A percentile compares a stretch with the other conserved stretches of the same genome.
Conservation (phyloP, 78 protist genomes). For the Fonticula alba region DNA sequence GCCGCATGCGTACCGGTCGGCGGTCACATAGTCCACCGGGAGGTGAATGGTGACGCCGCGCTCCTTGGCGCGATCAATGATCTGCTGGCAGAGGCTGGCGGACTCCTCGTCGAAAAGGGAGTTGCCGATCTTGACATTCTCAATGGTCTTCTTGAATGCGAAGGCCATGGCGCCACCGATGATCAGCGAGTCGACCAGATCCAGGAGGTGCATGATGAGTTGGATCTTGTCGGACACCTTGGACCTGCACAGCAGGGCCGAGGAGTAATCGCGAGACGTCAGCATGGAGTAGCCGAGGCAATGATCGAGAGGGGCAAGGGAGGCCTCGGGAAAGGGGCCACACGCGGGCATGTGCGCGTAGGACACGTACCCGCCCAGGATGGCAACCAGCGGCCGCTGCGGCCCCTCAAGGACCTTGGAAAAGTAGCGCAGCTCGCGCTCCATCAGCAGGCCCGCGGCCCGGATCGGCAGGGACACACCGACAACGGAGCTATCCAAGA, state of each 20-base stretch:
- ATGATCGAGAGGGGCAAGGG: too few species aligned
- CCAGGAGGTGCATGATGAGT: constrained; percentile 77
- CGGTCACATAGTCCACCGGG: constrained; percentile 78
- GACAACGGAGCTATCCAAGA: constrained; percentile 15
- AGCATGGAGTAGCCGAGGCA: too few species aligned
- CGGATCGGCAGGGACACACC: constrained; percentile 39
- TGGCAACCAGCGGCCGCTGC: constrained; percentile 81
- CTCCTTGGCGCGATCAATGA: constrained; percentile 65
- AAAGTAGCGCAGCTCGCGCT: constrained; percentile 86
- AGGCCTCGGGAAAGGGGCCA: too few species aligned
- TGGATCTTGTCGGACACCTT: constrained; percentile 91
- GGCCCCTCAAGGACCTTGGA: constrained; percentile 73
- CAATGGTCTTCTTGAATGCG: constrained; percentile 78
- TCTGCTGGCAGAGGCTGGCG: constrained; percentile 43
- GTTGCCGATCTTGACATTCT: constrained; percentile 40
- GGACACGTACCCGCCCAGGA: constrained; percentile 86
- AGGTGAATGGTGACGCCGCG: constrained; percentile 49
- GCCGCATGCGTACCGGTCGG: too few species aligned
- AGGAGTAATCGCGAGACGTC: too few species aligned
- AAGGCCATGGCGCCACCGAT: constrained; percentile 98
- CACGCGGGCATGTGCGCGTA: too few species aligned
- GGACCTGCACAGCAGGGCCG: constrained; percentile 7
- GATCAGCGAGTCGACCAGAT: constrained; percentile 78
- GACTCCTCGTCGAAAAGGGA: constrained; percentile 72
- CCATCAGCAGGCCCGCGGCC: constrained; percentile 84